Evolutionary conservation across 2,329 filamentous ascomycete species (phyloP), one percentile per base, ranked within the genome.

Genomic region (Ceratocystiopsis sp.): DNA sequence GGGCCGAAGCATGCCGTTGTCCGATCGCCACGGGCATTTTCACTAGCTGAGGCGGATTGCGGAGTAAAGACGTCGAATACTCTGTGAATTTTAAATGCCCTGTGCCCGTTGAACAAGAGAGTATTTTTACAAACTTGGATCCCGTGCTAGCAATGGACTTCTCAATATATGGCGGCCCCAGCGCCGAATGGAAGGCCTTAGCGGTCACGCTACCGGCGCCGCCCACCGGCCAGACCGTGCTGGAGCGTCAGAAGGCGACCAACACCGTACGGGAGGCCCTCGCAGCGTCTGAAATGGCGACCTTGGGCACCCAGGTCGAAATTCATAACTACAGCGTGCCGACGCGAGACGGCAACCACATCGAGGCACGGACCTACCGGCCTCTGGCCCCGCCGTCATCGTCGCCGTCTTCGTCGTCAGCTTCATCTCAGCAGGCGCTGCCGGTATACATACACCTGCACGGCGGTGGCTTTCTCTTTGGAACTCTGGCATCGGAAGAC

Each of bases 401-500:
- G 29, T 32, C 29, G 29, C 7, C 29, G 29, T 32, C 29, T 32
- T 32, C 29, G 7, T 32, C 29, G 29, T 12, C 29, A 12, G 29
- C 29, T 32, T 32, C 29, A 7, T 12, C 29, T 32, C 29, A 12
- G 3, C 55, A 59, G 0, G 59, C 65, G 1, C 63, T 68, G 13
- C 1, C 72, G 74, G 48, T 50, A 3, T 51, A 49, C 40, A n/a
- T 51, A 21, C 42, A 48, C 45, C 35, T 51, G 3, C 50, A 51
- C 44, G 50, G 50, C 46, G 50, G 49, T 32, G 50, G 50, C 38
- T 78, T 70, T 45, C 49, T 73, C 10, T 67, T 71, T n/a, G 74
- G 74, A 2, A 69, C 65, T 0, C 51, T 76, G 3, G 49, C 54
- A 1, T 65, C 65, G 0, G 73, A 78, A 46, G 71, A 77, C 43